Conservation (phyloP, 768 basidiomycete genomes). For the Lactifluus piperatus region DNA sequence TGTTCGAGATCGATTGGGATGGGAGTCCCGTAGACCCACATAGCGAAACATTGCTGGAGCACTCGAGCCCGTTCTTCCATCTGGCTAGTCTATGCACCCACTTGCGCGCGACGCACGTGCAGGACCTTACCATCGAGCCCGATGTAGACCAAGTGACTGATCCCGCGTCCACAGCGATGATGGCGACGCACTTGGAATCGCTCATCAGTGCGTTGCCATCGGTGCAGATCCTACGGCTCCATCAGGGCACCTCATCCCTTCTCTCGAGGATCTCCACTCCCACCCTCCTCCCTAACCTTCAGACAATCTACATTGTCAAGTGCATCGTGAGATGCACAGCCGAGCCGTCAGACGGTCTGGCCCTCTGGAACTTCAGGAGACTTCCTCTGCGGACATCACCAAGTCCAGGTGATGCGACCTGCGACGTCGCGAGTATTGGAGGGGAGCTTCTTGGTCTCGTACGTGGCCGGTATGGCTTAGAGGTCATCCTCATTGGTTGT, state of each 20-base stretch:
- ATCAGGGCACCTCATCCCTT: not conserved
- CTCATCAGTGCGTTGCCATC: not conserved
- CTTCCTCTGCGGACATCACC: not conserved
- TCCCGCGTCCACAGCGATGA: not conserved
- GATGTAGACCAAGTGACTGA: not conserved
- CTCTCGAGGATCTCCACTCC: not conserved
- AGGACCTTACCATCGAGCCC: not conserved
- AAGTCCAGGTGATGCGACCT: not conserved
- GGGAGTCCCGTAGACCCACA: slow-evolving; percentile 9
- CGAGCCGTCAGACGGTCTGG: not conserved
- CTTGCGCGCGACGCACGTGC: not conserved
- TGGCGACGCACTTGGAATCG: not conserved
- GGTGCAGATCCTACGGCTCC: not conserved
- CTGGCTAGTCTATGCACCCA: not conserved
- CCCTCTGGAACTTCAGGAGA: slow-evolving; percentile 6
- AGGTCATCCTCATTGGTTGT: slow-evolving; percentile 5
- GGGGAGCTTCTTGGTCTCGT: slow-evolving; percentile 4
- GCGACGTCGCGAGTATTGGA: not conserved
- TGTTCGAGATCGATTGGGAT: slow-evolving; percentile 8
- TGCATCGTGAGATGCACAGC: not conserved
- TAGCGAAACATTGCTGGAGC: not conserved
- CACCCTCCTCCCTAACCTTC: slow-evolving; percentile 3
- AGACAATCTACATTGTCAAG: not conserved
- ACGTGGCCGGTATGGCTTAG: not conserved
- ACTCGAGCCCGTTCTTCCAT: slow-evolving; percentile 15